Evolutionary conservation across 331 rosid genomes (phyloP).

Genomic region (Quercus phellos): DNA sequence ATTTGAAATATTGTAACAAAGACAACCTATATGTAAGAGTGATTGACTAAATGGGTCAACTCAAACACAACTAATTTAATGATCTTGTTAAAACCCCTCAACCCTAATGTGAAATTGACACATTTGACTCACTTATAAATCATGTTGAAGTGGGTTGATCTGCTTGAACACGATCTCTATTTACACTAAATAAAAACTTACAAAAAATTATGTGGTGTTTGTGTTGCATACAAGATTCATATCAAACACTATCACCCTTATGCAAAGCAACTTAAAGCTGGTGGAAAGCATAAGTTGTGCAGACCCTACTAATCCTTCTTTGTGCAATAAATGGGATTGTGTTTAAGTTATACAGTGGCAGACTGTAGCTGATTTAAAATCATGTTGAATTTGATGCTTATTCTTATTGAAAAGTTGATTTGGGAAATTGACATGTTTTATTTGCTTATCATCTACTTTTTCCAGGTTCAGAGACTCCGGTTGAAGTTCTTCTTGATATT

Average conservation of each 20-base stretch:
- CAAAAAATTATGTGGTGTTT: too few relatives aligned
- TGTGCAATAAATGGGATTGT: background rate
- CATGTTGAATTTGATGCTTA: background rate
- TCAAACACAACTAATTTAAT: too few relatives aligned
- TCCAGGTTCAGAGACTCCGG: conserved; percentile 31
- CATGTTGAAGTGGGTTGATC: too few relatives aligned
- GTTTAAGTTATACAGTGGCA: background rate
- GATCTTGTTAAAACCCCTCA: too few relatives aligned
- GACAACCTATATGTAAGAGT: background rate
- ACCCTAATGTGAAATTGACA: too few relatives aligned
- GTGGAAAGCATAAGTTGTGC: background rate
- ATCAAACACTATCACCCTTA: too few relatives aligned
- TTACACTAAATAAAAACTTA: too few relatives aligned
- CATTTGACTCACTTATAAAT: too few relatives aligned
- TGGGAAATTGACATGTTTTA: background rate
- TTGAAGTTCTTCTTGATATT: conserved; percentile 4
- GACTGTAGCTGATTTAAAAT: background rate
- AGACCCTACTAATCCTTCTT: background rate
- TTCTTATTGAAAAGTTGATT: background rate
- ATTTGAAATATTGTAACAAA: background rate
- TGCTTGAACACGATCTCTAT: too few relatives aligned
- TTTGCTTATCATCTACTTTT: background rate
- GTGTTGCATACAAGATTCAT: too few relatives aligned
- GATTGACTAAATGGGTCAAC: too few relatives aligned
- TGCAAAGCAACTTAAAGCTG: background rate